Conservation (phyloP, 345 rosid species). For the Raphanus sativus region DNA sequence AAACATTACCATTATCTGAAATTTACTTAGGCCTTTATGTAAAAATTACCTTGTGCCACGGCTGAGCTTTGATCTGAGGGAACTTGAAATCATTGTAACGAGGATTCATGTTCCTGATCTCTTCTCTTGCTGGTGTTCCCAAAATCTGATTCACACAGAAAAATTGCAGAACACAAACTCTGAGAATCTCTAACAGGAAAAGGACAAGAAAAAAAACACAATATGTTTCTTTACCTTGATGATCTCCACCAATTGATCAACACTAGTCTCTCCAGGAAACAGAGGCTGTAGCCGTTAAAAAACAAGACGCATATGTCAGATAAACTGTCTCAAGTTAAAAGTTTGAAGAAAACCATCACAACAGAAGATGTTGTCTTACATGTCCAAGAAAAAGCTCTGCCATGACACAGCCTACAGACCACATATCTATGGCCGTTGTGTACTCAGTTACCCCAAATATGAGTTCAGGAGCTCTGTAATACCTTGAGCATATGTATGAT, state of each 20-base stretch:
- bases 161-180: background rate
- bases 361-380: background rate
- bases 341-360: background rate
- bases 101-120: conserved; percentile 95
- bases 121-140: conserved; percentile 93
- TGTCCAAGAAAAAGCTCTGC: conserved; percentile 84
- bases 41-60: conserved; percentile 80
- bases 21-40: background rate
- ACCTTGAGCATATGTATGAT: conserved; percentile 90
- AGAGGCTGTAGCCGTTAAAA: no score
- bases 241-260: conserved; percentile 90
- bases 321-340: background rate
- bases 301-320: no score
- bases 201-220: background rate
- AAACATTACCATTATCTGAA: background rate
- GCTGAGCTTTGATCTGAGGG: conserved; percentile 93
- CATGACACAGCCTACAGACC: conserved; percentile 93
- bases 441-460: conserved; percentile 88
- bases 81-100: conserved; percentile 82
- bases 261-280: conserved; percentile 92
- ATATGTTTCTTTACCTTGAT: conserved; percentile 56
- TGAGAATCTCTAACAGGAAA: background rate
- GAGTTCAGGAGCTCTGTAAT: conserved; percentile 93
- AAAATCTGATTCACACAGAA: conserved; percentile 48
- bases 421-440: conserved; percentile 83